Conservation (phyloP, 2,329 filamentous ascomycete genomes). For the Mollisia scopiformis region DNA sequence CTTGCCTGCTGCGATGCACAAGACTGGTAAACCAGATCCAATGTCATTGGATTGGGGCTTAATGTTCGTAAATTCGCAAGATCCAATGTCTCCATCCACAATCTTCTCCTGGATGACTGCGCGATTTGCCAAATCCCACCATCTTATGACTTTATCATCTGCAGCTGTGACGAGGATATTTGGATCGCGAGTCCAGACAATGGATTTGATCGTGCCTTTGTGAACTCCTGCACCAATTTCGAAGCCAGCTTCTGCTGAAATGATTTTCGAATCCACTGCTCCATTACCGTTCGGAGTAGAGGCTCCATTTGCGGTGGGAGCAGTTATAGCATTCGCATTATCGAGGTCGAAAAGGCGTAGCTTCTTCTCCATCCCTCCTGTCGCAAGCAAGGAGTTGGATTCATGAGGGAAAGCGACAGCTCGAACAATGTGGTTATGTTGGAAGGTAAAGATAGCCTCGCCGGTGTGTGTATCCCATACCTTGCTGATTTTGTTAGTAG, state of each 20-base stretch:
- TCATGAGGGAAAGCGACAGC: conserved; percentile 88
- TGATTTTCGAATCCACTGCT: conserved; percentile 42
- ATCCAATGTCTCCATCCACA: conserved; percentile 85
- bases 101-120: conserved; percentile 75
- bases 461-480: conserved; percentile 97
- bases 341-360: conserved; percentile 89
- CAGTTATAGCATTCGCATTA: conserved; percentile 42
- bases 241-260: conserved; percentile 68
- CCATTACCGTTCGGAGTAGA: conserved; percentile 33
- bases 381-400: conserved; percentile 82
- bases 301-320: conserved; percentile 26
- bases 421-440: conserved; percentile 94
- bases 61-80: conserved; percentile 82
- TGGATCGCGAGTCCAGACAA: conserved; percentile 89
- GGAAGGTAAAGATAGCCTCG: conserved; percentile 82
- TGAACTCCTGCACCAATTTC: conserved; percentile 89
- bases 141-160: conserved; percentile 87
- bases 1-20: conserved; percentile 94
- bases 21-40: conserved; percentile 69
- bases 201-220: conserved; percentile 88
- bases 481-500: conserved; percentile 61
- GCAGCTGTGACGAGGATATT: conserved; percentile 90
- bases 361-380: conserved; percentile 95
- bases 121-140: conserved; percentile 86
- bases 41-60: conserved; percentile 63